A percentile compares a stretch with the other conserved stretches of the same genome.
Evolutionary conservation across 495 filamentous ascomycete genomes (phyloP).

Genomic region (Neurospora hispaniola): DNA sequence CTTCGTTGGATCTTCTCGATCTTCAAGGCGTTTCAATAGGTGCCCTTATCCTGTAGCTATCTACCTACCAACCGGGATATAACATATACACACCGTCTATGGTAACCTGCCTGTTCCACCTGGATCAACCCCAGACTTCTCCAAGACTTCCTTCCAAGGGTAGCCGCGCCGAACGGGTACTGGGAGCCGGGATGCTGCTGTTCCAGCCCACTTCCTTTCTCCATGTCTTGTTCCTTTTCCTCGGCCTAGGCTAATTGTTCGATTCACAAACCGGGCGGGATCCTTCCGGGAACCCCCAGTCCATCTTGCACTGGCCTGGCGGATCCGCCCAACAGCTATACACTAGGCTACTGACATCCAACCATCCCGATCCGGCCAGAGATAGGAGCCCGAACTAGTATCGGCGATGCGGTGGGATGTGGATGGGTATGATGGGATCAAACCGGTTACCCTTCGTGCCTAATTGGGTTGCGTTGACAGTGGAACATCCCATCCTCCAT

Average conservation of each 20-base stretch:
- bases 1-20: background rate
- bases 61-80: background rate
- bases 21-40: background rate
- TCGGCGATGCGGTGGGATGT: background rate
- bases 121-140: background rate
- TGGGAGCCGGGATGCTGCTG: background rate
- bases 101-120: background rate
- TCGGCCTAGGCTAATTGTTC: background rate
- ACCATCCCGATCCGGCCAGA: background rate
- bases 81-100: background rate
- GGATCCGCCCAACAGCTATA: background rate
- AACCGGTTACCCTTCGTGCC: background rate
- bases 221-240: background rate
- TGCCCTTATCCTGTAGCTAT: background rate
- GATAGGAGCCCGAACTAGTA: background rate
- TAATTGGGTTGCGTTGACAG: background rate
- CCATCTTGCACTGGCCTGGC: background rate
- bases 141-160: background rate
- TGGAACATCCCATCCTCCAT: background rate
- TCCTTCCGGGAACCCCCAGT: background rate
- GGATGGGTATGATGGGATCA: background rate
- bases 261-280: background rate
- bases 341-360: background rate
- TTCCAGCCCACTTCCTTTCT: background rate
- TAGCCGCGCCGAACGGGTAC: background rate